A percentile compares a stretch with the other conserved stretches of the same genome.
Conservation (phyloP, 2,329 filamentous ascomycete species). For the Scopulariopsis brevicaulis region DNA sequence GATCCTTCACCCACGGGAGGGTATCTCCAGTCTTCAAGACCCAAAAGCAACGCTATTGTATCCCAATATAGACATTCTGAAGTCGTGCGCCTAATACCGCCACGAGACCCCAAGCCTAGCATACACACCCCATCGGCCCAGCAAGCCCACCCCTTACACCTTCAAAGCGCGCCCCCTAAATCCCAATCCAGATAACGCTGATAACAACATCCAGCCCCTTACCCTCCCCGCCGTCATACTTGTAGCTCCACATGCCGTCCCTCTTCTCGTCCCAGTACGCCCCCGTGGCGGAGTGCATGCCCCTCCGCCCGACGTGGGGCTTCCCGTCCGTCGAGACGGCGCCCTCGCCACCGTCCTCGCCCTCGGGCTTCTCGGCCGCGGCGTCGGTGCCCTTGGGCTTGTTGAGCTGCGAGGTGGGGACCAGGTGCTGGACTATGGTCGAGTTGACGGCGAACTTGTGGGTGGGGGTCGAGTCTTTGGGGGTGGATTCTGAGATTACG, state of each 20-base stretch:
- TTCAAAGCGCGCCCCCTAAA: conserved; percentile 25
- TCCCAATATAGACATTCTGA: neutral
- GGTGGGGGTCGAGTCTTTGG: conserved; percentile 42
- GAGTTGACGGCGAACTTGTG: conserved; percentile 97
- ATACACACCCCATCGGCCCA: neutral
- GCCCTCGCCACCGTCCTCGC: conserved; percentile 28
- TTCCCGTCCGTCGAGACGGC: conserved; percentile 50
- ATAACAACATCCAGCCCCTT: conserved; percentile 61
- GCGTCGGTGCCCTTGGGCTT: conserved; percentile 42
- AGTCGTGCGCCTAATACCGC: neutral
- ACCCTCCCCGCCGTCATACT: conserved; percentile 60
- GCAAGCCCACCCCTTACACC: neutral
- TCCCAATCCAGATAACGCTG: conserved; percentile 68
- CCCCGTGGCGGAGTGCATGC: conserved; percentile 79
- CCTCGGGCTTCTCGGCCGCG: conserved; percentile 17
- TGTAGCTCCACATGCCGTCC: conserved; percentile 83
- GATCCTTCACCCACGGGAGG: too few species aligned
- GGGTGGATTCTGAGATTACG: conserved; percentile 64
- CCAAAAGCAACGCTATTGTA: neutral
- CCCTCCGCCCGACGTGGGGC: conserved; percentile 70
- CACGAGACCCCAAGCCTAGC: neutral
- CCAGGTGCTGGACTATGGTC: conserved; percentile 92
- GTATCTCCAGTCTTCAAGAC: too few species aligned
- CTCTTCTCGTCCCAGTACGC: conserved; percentile 88
- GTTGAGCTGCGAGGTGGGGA: conserved; percentile 53